A percentile compares a stretch with the other conserved stretches of the same genome.
Conservation (phyloP, 2,329 filamentous ascomycete species). For the Dothistroma septosporum region DNA sequence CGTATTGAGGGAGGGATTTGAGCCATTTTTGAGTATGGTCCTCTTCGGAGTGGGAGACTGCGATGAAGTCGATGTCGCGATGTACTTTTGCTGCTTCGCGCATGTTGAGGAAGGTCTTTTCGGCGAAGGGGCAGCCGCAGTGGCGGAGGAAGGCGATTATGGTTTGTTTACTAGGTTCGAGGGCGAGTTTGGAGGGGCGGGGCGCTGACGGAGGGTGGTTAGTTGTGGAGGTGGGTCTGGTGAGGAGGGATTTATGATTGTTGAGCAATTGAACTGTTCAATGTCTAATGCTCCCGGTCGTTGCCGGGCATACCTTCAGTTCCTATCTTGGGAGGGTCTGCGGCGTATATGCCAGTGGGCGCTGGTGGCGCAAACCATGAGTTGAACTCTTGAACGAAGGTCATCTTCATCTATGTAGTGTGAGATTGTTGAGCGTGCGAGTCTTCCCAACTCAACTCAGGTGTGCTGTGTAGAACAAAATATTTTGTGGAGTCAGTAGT, state of each 20-base stretch:
- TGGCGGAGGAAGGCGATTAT: slow-evolving; percentile 67
- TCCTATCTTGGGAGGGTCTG: neutral
- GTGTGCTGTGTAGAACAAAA: neutral
- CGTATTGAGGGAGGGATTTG: slow-evolving; percentile 35
- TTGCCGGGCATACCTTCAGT: neutral
- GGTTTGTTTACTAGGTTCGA: slow-evolving; percentile 55
- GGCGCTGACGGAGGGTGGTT: slow-evolving; percentile 43
- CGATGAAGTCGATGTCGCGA: slow-evolving; percentile 54
- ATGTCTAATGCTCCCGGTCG: too few species aligned
- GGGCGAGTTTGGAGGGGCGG: slow-evolving; percentile 47
- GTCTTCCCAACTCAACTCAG: neutral
- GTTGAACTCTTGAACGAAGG: slow-evolving; percentile 34
- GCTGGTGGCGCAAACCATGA: slow-evolving; percentile 41
- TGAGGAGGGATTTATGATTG: too few species aligned
- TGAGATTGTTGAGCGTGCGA: slow-evolving; percentile 1
- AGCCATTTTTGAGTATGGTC: slow-evolving; percentile 57
- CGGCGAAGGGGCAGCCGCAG: slow-evolving; percentile 68
- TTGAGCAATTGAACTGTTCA: too few species aligned
- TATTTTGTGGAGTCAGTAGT: neutral
- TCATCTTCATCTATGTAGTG: slow-evolving; percentile 6
- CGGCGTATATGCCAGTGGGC: neutral
- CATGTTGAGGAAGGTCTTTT: slow-evolving; percentile 47
- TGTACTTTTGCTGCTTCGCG: slow-evolving; percentile 51
- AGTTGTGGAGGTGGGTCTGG: neutral
- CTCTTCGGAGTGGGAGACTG: slow-evolving; percentile 57